Evolutionary conservation across 805 yeast genomes (phyloP).

Genomic region (Saccharomycodes ludwigii): DNA sequence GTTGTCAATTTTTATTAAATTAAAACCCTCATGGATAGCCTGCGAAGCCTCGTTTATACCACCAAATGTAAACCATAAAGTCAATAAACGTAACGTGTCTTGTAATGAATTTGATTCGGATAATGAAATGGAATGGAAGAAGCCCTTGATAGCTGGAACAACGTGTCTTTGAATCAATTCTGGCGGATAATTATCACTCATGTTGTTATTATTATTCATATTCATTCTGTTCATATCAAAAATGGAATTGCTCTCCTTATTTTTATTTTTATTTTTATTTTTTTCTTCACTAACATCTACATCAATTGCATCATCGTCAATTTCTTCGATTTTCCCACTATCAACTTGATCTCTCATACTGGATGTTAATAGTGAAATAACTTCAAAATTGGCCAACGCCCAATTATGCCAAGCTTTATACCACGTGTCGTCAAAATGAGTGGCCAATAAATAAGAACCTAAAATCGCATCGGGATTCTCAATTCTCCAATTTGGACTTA

Average conservation of each 20-base stretch:
- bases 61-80: conserved; percentile 94
- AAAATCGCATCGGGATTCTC: conserved; percentile 71
- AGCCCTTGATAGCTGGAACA: conserved; percentile 90
- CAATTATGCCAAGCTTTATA: conserved; percentile 99
- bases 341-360: conserved; percentile 8
- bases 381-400: conserved; percentile 97
- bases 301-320: conserved; percentile 16
- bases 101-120: conserved; percentile 82
- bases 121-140: conserved; percentile 85
- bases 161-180: conserved; percentile 75
- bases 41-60: conserved; percentile 84
- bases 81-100: conserved; percentile 79
- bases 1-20: conserved; percentile 76
- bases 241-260: conserved; percentile 7
- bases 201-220: conserved; percentile 6
- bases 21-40: conserved; percentile 84
- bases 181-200: conserved; percentile 23
- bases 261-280: conserved; percentile 3
- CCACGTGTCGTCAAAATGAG: conserved; percentile 89
- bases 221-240: conserved; percentile 6
- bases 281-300: conserved; percentile 11
- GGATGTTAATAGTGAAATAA: conserved; percentile 48
- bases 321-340: conserved; percentile 2
- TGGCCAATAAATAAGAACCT: conserved; percentile 86
- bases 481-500: conserved; percentile 69